Conservation (phyloP, 2,329 filamentous ascomycete genomes). For the Furcasterigmium furcatum region DNA sequence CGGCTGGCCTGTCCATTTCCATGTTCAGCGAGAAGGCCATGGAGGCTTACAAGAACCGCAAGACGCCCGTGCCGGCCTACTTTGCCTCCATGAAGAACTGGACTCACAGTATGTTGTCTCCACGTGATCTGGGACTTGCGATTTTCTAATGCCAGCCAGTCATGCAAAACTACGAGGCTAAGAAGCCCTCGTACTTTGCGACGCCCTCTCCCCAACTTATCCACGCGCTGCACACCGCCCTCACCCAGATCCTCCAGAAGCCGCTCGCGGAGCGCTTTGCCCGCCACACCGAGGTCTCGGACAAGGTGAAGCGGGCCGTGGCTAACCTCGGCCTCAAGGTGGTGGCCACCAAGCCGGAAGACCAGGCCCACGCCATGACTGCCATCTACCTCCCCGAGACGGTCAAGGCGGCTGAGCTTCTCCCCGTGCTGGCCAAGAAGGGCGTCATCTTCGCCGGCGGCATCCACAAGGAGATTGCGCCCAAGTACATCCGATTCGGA, state of each 20-base stretch:
- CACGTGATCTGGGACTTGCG: too few relatives aligned
- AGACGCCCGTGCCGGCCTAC: slow-evolving; percentile 81
- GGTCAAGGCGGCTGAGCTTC: slow-evolving; percentile 74
- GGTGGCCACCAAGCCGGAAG: slow-evolving; percentile 77
- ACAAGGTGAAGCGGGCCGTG: slow-evolving; percentile 83
- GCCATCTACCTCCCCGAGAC: slow-evolving; percentile 91
- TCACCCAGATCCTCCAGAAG: slow-evolving; percentile 79
- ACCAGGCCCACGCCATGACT: slow-evolving; percentile 97
- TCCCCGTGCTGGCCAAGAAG: slow-evolving; percentile 81
- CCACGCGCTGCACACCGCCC: slow-evolving; percentile 84
- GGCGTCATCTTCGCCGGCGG: slow-evolving; percentile 94
- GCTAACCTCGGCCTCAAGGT: slow-evolving; percentile 81
- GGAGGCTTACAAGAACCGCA: slow-evolving; percentile 73
- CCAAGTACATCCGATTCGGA: slow-evolving; percentile 92
- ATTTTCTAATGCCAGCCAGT: too few relatives aligned
- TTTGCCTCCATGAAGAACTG: slow-evolving; percentile 98
- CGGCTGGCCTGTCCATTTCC: slow-evolving; percentile 88
- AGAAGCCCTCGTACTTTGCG: slow-evolving; percentile 97
- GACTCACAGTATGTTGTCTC: slow-evolving; percentile 68
- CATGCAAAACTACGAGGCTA: slow-evolving; percentile 98
- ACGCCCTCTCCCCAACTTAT: slow-evolving; percentile 93
- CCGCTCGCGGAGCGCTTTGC: slow-evolving; percentile 82
- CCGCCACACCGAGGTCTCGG: slow-evolving; percentile 72
- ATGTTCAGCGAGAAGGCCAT: slow-evolving; percentile 92
- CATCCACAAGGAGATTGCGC: slow-evolving; percentile 90